phyloP scores from a whole-genome alignment of 2,329 filamentous ascomycete genomes.

The Onygenales sp. region DNA sequence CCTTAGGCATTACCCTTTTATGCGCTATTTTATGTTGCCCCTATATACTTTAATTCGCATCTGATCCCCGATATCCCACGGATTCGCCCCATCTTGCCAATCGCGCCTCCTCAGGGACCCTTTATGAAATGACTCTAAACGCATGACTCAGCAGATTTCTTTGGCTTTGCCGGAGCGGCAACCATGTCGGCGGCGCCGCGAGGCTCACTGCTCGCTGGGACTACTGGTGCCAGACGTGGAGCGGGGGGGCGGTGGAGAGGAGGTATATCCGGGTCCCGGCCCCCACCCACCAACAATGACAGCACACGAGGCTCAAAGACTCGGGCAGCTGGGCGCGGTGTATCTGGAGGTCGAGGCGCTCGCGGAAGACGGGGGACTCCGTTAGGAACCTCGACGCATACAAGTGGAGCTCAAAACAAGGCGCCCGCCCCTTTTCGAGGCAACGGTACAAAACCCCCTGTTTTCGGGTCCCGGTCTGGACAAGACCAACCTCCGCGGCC shows the following conservation, averaged over 20 bases:
- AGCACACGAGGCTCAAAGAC: not conserved
- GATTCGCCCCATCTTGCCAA: not conserved
- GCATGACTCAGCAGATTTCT: constrained; percentile 1
- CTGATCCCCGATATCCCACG: not conserved
- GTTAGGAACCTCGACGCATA: not conserved
- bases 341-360: not conserved
- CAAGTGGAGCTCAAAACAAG: not conserved
- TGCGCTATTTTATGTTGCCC: too few relatives aligned
- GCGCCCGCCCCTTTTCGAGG: not conserved
- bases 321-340: not conserved
- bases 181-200: constrained; percentile 1
- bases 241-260: constrained; percentile 1
- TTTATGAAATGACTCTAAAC: constrained; percentile 1
- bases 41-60: too few relatives aligned
- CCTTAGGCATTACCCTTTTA: too few relatives aligned
- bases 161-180: not conserved
- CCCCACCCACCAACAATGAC: not conserved
- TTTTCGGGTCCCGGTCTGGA: not conserved
- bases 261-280: not conserved
- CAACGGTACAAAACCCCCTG: not conserved
- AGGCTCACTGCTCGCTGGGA: not conserved
- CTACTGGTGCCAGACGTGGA: constrained; percentile 5
- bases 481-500: not conserved
- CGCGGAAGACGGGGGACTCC: constrained; percentile 1
- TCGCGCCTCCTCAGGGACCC: not conserved